A percentile compares a stretch with the other conserved stretches of the same genome.
phyloP scores from a whole-genome alignment of 2,329 filamentous ascomycete genomes.

The Colletotrichum sojae region DNA sequence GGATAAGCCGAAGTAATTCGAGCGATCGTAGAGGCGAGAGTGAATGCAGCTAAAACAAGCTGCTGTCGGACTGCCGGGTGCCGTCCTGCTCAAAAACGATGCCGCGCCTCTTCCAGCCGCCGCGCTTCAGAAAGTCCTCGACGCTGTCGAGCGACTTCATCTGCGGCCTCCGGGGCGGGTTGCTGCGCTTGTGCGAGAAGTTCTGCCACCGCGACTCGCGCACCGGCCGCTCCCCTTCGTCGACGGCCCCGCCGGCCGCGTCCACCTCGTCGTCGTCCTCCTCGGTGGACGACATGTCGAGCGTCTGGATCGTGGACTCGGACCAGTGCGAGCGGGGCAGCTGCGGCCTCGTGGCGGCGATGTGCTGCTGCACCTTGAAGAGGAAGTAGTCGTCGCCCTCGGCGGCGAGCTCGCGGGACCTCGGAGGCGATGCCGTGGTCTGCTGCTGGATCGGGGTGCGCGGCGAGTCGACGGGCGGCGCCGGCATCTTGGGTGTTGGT shows the following conservation, averaged over 20 bases:
- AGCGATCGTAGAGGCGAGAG: not conserved
- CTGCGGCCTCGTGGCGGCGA: conserved; percentile 25
- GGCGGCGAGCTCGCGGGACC: conserved; percentile 30
- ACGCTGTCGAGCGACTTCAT: conserved; percentile 53
- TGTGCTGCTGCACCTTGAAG: conserved; percentile 42
- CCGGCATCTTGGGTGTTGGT: conserved; percentile 28
- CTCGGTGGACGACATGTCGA: conserved; percentile 22
- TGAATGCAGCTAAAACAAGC: conserved; percentile 30
- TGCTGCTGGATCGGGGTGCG: conserved; percentile 38
- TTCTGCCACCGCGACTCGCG: conserved; percentile 45
- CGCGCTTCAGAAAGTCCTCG: conserved; percentile 59
- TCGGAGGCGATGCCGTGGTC: not conserved
- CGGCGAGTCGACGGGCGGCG: conserved; percentile 37
- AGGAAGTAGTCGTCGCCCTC: conserved; percentile 42
- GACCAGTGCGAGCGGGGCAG: conserved; percentile 58
- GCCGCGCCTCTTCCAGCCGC: conserved; percentile 60
- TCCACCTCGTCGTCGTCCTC: conserved; percentile 42
- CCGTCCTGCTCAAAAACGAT: conserved; percentile 57
- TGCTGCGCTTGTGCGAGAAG: conserved; percentile 52
- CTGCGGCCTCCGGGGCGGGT: conserved; percentile 49
- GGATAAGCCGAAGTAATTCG: no score
- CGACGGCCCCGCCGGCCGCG: conserved; percentile 31
- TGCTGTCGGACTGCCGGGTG: conserved; percentile 38
- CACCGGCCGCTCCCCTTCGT: conserved; percentile 31
- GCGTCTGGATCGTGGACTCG: conserved; percentile 54